Conservation (phyloP, 2,329 filamentous ascomycete species). For the Alternaria sp. region DNA sequence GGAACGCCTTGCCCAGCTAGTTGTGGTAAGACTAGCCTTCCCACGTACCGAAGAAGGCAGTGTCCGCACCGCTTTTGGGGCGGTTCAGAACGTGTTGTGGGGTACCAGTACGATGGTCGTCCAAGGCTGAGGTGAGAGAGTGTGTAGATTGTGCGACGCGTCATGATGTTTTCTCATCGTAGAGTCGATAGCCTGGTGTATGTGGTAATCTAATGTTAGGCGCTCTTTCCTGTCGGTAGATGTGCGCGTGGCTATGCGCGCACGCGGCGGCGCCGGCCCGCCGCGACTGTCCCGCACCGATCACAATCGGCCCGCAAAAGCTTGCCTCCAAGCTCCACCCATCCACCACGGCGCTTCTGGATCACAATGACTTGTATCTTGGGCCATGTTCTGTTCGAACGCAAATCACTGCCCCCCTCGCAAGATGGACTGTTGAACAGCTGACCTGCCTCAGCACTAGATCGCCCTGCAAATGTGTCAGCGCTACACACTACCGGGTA, state of each 20-base stretch:
- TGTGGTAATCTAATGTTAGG: not conserved
- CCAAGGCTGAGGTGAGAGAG: not conserved
- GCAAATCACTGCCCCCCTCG: not conserved
- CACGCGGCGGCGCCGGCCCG: not conserved
- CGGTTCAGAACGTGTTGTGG: not conserved
- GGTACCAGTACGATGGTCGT: not conserved
- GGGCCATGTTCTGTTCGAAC: not conserved
- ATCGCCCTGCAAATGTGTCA: constrained; percentile 1
- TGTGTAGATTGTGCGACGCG: not conserved
- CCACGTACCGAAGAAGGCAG: constrained; percentile 11
- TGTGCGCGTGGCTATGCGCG: not conserved
- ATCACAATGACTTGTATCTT: not conserved
- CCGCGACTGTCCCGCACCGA: not conserved
- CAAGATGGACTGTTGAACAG: not conserved
- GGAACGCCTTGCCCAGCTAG: constrained; percentile 12
- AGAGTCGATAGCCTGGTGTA: not conserved
- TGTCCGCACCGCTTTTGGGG: constrained; percentile 12
- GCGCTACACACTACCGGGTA: not conserved
- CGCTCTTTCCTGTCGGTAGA: not conserved
- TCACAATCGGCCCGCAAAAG: not conserved
- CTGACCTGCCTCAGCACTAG: constrained; percentile 4
- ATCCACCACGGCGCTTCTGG: not conserved
- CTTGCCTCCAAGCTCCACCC: not conserved
- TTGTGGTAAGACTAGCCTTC: constrained; percentile 4
- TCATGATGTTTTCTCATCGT: not conserved